A percentile compares a stretch with the other conserved stretches of the same genome.
Conservation (phyloP, 257 asterid species). For the Solanum ossicruentum region DNA sequence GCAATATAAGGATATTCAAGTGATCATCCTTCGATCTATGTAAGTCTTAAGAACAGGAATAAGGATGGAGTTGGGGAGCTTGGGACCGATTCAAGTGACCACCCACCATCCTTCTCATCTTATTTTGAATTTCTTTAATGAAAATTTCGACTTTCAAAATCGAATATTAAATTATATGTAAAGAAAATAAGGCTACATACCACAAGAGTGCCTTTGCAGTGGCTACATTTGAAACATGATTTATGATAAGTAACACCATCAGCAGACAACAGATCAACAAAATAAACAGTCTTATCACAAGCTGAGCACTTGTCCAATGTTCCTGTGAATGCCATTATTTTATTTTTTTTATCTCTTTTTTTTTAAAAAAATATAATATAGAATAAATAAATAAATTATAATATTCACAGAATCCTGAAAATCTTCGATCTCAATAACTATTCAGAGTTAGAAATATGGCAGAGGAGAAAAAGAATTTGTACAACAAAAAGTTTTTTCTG, state of each 20-base stretch:
- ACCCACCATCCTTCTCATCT: fast-evolving
- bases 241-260: constrained; percentile 46
- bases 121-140: no score
- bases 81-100: background rate
- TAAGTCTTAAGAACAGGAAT: background rate
- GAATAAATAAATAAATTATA: background rate
- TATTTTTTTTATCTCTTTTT: background rate
- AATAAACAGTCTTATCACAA: constrained; percentile 45
- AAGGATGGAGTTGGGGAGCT: background rate
- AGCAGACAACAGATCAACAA: constrained; percentile 48
- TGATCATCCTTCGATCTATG: background rate
- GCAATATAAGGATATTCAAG: background rate
- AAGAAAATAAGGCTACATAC: constrained; percentile 16
- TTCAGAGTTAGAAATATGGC: background rate
- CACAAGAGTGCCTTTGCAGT: constrained; percentile 79
- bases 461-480: background rate
- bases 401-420: background rate
- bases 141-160: no score
- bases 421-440: background rate
- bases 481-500: background rate
- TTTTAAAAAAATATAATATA: no score
- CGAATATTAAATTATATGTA: no score
- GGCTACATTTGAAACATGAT: constrained; percentile 49
- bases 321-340: constrained; percentile 34
- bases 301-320: constrained; percentile 50